A percentile compares a stretch with the other conserved stretches of the same genome.
Evolutionary conservation across 306 rosid genomes (phyloP).

Genomic region (Aeschynomene evenia): DNA sequence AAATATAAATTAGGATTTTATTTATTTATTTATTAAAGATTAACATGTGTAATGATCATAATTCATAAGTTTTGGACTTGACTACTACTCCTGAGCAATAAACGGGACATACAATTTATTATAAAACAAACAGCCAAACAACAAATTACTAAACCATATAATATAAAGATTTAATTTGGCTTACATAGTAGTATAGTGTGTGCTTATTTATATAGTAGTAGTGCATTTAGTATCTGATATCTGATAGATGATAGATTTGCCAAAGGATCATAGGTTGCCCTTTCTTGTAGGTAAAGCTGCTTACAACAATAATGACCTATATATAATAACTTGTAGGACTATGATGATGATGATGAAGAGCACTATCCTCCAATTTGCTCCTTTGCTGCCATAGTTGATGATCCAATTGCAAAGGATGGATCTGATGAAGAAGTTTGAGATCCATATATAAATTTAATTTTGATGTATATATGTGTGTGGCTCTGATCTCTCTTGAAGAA

Average conservation of each 20-base stretch:
- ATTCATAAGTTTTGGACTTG: not conserved
- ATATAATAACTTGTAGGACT: not conserved
- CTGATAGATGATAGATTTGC: conserved; percentile 27
- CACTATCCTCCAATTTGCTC: not conserved
- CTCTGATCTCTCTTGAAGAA: not conserved
- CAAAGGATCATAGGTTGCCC: conserved; percentile 40
- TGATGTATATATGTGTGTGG: not conserved
- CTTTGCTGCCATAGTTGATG: conserved; percentile 1
- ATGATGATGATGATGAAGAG: not conserved
- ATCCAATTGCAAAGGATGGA: not conserved
- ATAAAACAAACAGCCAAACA: not conserved
- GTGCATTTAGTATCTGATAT: not conserved
- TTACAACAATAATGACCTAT: not conserved
- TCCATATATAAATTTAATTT: conserved; percentile 10
- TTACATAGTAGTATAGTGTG: too few relatives aligned
- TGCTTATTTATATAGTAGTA: not conserved
- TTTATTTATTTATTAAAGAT: not conserved
- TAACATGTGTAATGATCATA: not conserved
- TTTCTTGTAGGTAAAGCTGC: conserved; percentile 3
- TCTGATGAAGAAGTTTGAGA: too few relatives aligned
- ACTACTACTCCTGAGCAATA: too few relatives aligned
- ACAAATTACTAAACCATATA: not conserved
- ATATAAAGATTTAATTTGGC: conserved; percentile 4
- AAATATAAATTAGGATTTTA: not conserved
- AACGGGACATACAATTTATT: not conserved